A percentile compares a stretch with the other conserved stretches of the same genome.
Evolutionary conservation across 2,329 filamentous ascomycete species (phyloP).

Genomic region (Fonsecaea pedrosoi): DNA sequence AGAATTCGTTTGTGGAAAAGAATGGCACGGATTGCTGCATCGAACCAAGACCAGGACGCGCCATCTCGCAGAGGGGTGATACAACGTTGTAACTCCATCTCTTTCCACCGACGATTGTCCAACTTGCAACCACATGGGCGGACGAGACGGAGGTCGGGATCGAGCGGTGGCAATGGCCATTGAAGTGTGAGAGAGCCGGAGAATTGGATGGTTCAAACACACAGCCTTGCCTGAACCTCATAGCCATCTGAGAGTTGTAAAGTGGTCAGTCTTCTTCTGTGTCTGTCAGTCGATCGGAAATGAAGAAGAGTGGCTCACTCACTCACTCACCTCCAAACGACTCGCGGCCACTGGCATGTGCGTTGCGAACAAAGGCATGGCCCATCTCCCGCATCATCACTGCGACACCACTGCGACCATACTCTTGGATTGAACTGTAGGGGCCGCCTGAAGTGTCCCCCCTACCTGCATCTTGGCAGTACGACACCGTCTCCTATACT

Average conservation of each 20-base stretch:
- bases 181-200: neutral
- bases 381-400: neutral
- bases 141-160: neutral
- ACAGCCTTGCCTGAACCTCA: neutral
- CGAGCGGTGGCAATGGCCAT: neutral
- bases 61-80: neutral
- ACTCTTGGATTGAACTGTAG: neutral
- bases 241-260: neutral
- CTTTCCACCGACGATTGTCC: neutral
- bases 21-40: neutral
- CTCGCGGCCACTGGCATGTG: neutral
- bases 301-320: neutral
- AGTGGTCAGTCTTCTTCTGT: neutral
- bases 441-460: neutral
- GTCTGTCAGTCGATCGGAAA: neutral
- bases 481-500: neutral
- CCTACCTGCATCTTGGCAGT: neutral
- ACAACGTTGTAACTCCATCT: neutral
- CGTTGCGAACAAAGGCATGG: neutral
- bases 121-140: neutral
- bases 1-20: neutral
- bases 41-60: neutral
- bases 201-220: neutral
- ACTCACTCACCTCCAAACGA: neutral
- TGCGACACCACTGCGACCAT: neutral